Conservation (phyloP, 2,329 filamentous ascomycete genomes). For the Sclerotinia nivalis region DNA sequence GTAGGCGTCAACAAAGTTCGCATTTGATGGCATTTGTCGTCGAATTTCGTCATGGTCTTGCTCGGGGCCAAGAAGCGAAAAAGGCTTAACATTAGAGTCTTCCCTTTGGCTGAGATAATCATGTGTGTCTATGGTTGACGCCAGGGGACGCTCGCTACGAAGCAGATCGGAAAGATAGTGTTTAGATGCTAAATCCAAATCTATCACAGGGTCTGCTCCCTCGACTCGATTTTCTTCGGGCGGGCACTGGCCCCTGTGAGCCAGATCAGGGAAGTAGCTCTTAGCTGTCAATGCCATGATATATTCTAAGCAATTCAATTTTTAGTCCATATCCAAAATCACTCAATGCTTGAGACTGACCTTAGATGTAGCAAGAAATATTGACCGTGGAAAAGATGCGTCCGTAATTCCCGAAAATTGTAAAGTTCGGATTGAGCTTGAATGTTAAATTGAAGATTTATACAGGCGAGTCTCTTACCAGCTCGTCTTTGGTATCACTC, state of each 20-base stretch:
- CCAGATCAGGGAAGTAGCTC: not conserved
- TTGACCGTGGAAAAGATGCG: not conserved
- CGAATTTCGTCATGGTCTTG: slow-evolving; percentile 8
- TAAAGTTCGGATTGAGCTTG: not conserved
- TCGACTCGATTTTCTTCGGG: not conserved
- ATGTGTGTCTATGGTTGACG: not conserved
- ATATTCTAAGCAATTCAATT: not conserved
- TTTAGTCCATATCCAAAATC: not conserved
- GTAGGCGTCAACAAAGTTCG: slow-evolving; percentile 40
- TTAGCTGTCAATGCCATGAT: slow-evolving; percentile 1
- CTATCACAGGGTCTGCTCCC: not conserved
- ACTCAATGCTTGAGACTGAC: not conserved
- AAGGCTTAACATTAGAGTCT: not conserved
- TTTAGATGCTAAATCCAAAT: slow-evolving; percentile 14
- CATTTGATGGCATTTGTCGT: slow-evolving; percentile 7
- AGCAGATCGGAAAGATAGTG: not conserved
- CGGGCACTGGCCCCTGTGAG: not conserved
- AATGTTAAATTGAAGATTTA: not conserved
- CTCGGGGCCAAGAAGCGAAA: not conserved
- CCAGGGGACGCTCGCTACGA: not conserved
- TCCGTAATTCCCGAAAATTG: not conserved
- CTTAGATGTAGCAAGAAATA: not conserved
- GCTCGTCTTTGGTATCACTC: not conserved
- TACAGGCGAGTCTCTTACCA: not conserved
- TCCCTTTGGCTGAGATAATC: not conserved